phyloP scores from a whole-genome alignment of 1,139 yeast species.

The Barnettozyma hawaiiensis region DNA sequence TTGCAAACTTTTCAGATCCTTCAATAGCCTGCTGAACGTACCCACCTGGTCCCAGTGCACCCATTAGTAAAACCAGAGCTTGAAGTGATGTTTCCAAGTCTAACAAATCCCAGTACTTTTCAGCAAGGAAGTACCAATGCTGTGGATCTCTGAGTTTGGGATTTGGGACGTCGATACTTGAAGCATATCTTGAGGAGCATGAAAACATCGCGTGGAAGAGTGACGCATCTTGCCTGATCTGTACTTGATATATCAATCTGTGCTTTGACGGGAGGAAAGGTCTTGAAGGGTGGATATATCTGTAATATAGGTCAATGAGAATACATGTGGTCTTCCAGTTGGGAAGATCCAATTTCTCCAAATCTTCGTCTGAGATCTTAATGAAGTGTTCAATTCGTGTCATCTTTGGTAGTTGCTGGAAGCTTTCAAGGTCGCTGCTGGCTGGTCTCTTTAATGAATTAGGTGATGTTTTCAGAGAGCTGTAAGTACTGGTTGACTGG shows the following conservation, averaged over 20 bases:
- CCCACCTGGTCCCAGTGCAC: constrained; percentile 25
- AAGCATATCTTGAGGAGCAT: constrained; percentile 34
- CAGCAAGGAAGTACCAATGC: constrained; percentile 38
- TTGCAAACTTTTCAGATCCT: constrained; percentile 25
- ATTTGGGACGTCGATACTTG: constrained; percentile 26
- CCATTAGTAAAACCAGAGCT: constrained; percentile 25
- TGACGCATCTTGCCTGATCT: constrained; percentile 34
- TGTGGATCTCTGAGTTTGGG: constrained; percentile 30
- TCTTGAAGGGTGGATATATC: constrained; percentile 41
- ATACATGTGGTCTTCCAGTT: constrained; percentile 33
- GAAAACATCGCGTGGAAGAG: constrained; percentile 45
- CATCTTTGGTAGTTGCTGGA: constrained; percentile 10
- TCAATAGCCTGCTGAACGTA: constrained; percentile 25
- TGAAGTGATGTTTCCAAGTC: constrained; percentile 25
- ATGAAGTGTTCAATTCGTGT: constrained; percentile 11
- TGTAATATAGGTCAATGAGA: constrained; percentile 43
- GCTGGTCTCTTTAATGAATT: constrained; percentile 2
- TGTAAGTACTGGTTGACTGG: not conserved
- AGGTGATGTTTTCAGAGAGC: not conserved
- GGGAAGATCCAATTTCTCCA: constrained; percentile 39
- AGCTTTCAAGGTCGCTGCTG: not conserved
- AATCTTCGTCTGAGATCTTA: constrained; percentile 25
- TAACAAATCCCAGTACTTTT: constrained; percentile 35
- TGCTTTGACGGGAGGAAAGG: constrained; percentile 41
- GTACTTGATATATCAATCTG: constrained; percentile 32